Evolutionary conservation across 2,329 filamentous ascomycete genomes (phyloP).

Genomic region (Claviceps maximensis): DNA sequence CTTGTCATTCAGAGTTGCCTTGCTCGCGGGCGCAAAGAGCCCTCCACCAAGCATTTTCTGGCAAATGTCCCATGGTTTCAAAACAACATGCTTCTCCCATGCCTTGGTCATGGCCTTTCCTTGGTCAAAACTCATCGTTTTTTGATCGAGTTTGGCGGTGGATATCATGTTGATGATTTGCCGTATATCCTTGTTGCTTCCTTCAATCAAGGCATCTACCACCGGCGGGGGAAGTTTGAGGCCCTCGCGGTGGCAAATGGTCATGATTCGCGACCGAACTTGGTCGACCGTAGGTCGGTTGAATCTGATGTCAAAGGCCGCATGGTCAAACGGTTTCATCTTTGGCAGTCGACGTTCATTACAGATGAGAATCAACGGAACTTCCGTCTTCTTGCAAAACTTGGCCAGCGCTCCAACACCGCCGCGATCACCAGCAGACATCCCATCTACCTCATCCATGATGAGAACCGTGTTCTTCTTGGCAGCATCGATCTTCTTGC

Average conservation of each 20-base stretch:
- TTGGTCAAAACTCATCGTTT: slow-evolving; percentile 67
- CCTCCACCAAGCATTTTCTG: slow-evolving; percentile 81
- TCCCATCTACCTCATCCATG: slow-evolving; percentile 98
- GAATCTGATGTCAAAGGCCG: slow-evolving; percentile 76
- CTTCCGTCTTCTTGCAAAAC: slow-evolving; percentile 86
- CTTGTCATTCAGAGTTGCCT: slow-evolving; percentile 87
- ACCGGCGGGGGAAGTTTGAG: slow-evolving; percentile 73
- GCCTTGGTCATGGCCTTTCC: slow-evolving; percentile 91
- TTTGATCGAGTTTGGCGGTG: slow-evolving; percentile 78
- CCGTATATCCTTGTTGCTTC: slow-evolving; percentile 87
- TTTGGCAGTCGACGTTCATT: slow-evolving; percentile 87
- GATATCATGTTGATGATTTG: slow-evolving; percentile 99
- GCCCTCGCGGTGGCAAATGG: slow-evolving; percentile 84
- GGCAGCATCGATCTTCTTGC: slow-evolving; percentile 60
- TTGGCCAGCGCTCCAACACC: slow-evolving; percentile 90
- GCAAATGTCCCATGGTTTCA: slow-evolving; percentile 98
- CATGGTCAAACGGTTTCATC: slow-evolving; percentile 94
- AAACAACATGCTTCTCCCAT: slow-evolving; percentile 93
- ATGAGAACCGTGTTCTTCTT: slow-evolving; percentile 94
- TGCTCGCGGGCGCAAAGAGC: slow-evolving; percentile 73
- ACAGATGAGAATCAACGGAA: slow-evolving; percentile 94
- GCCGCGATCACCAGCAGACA: slow-evolving; percentile 93
- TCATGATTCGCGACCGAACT: slow-evolving; percentile 84
- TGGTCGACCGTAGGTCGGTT: slow-evolving; percentile 80
- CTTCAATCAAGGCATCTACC: slow-evolving; percentile 87